Conservation (phyloP, 805 yeast genomes). For the Yarrowia osloensis region DNA sequence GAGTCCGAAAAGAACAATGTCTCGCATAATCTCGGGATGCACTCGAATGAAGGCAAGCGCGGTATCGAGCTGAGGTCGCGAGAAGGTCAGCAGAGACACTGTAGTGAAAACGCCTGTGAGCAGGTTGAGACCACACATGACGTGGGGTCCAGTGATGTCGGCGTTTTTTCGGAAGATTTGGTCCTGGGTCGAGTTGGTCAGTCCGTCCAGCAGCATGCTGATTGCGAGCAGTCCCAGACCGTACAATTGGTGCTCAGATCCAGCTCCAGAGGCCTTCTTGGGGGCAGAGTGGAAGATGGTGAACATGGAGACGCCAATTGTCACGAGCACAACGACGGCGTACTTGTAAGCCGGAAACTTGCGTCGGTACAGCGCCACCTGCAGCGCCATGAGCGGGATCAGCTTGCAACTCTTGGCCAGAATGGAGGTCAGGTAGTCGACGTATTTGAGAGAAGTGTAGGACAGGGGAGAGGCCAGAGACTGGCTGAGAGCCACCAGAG, state of each 20-base stretch:
- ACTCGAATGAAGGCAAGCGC: constrained; percentile 50
- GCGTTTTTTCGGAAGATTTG: constrained; percentile 54
- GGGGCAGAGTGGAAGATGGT: constrained; percentile 53
- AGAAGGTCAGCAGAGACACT: constrained; percentile 52
- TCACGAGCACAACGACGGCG: constrained; percentile 73
- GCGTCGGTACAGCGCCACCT: constrained; percentile 66
- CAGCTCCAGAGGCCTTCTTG: constrained; percentile 32
- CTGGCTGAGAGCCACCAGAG: constrained; percentile 53
- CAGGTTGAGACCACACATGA: constrained; percentile 73
- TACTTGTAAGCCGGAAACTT: constrained; percentile 75
- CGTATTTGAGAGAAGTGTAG: constrained; percentile 72
- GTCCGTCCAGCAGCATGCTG: constrained; percentile 82
- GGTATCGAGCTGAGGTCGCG: constrained; percentile 52
- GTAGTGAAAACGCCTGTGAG: constrained; percentile 48
- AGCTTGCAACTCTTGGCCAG: constrained; percentile 92
- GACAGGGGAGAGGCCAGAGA: constrained; percentile 83
- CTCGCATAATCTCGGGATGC: constrained; percentile 59
- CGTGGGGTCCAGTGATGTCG: constrained; percentile 77
- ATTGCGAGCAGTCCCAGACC: constrained; percentile 63
- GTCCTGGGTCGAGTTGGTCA: constrained; percentile 93
- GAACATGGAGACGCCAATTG: constrained; percentile 79
- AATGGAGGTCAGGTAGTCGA: constrained; percentile 80
- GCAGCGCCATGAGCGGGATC: constrained; percentile 91
- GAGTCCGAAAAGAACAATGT: constrained; percentile 65
- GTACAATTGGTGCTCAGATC: constrained; percentile 40